These are phyloP conservation scores for Macrophomina tecta DNA, from an alignment of 2,329 filamentous ascomycete genomes.

Conservation along the genomic window DNA sequence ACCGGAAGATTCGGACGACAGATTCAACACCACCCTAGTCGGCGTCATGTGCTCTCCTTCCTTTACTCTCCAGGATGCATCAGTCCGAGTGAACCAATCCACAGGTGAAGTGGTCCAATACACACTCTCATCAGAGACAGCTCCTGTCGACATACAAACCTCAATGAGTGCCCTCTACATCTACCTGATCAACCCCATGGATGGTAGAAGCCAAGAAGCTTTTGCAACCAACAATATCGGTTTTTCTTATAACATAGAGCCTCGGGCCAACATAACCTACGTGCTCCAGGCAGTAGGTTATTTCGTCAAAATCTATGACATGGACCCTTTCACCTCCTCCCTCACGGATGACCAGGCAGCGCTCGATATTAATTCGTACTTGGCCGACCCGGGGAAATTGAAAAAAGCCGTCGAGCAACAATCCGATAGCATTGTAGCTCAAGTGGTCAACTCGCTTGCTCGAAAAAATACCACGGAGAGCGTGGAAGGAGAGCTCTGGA, in stretches of 20 bases:
- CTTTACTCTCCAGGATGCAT: constrained; percentile 4
- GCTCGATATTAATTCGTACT: background rate
- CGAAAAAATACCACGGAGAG: background rate
- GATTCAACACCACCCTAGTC: constrained; percentile 8
- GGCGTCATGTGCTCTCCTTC: constrained; percentile 16
- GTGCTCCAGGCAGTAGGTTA: background rate
- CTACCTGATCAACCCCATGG: constrained; percentile 25
- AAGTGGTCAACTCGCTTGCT: constrained; percentile 12
- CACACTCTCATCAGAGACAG: background rate
- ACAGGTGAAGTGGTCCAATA: constrained; percentile 14
- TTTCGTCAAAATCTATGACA: background rate
- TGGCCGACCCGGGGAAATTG: background rate
- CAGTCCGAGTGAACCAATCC: constrained; percentile 4
- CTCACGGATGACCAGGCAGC: constrained; percentile 6
- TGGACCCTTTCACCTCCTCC: constrained; percentile 13
- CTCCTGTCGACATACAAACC: constrained; percentile 8
- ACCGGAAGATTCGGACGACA: background rate
- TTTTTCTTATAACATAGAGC: background rate
- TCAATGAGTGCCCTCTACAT: constrained; percentile 13
- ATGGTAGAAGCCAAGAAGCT: constrained; percentile 7
- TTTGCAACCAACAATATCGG: constrained; percentile 11
- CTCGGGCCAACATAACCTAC: constrained; percentile 5
- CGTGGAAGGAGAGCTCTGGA: constrained; percentile 4
- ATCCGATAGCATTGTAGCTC: constrained; percentile 16
- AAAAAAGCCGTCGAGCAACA: background rate